Percentiles rank a stretch among this genome's conserved stretches.
phyloP scores from a whole-genome alignment of 1,284 basidiomycete species.

The Ceratobasidium sp. region DNA sequence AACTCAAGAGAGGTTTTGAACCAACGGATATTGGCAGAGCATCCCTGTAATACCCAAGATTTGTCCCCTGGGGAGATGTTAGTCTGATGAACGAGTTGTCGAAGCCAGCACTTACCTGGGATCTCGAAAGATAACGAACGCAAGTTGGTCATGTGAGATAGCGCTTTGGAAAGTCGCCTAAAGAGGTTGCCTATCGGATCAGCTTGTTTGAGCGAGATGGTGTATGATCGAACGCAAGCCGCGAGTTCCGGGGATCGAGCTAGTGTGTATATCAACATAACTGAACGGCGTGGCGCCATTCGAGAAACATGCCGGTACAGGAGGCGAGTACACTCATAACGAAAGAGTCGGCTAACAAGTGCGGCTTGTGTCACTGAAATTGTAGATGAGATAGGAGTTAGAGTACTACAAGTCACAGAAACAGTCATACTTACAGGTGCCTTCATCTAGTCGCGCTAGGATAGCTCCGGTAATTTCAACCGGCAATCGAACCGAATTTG shows the following conservation, averaged over 20 bases:
- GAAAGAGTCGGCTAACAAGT: slow-evolving; percentile 25
- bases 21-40: slow-evolving; percentile 38
- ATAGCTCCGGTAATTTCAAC: slow-evolving; percentile 25
- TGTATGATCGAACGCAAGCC: slow-evolving; percentile 27
- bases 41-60: slow-evolving; percentile 34
- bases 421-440: slow-evolving; percentile 8
- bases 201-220: slow-evolving; percentile 32
- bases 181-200: slow-evolving; percentile 28
- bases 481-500: slow-evolving; percentile 5
- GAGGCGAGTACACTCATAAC: slow-evolving; percentile 20
- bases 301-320: slow-evolving; percentile 28
- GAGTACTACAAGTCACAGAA: background rate
- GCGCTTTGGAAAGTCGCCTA: slow-evolving; percentile 18
- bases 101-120: slow-evolving; percentile 27
- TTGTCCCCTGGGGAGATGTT: slow-evolving; percentile 22
- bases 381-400: background rate
- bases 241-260: slow-evolving; percentile 29
- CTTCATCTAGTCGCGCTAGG: slow-evolving; percentile 7
- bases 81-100: background rate
- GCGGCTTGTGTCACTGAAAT: slow-evolving; percentile 13
- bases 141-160: slow-evolving; percentile 27
- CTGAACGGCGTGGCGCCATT: slow-evolving; percentile 28
- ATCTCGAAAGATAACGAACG: slow-evolving; percentile 39
- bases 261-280: slow-evolving; percentile 25
- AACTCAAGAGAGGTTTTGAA: slow-evolving; percentile 41